phyloP scores from a whole-genome alignment of 495 filamentous ascomycete genomes.

The Aspergillus campestris region DNA sequence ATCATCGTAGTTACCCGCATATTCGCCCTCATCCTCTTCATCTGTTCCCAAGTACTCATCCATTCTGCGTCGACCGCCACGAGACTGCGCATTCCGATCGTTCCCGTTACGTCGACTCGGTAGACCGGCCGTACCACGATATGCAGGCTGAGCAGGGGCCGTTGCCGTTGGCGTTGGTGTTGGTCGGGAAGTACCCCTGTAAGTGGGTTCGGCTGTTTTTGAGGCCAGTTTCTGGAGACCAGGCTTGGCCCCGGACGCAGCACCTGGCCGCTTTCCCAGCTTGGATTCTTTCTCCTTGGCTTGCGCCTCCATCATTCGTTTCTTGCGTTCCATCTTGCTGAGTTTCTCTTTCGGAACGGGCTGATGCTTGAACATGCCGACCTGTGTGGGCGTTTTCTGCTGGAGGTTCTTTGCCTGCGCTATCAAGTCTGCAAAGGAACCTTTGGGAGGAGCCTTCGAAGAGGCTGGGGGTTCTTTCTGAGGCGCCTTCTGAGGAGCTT shows the following conservation, averaged over 20 bases:
- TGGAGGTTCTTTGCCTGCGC: constrained; percentile 29
- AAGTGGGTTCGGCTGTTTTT: constrained; percentile 26
- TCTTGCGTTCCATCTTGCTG: constrained; percentile 34
- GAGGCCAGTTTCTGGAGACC: constrained; percentile 13
- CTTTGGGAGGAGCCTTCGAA: constrained; percentile 33
- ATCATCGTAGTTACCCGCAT: constrained; percentile 41
- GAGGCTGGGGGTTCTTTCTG: constrained; percentile 16
- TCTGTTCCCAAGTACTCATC: constrained; percentile 43
- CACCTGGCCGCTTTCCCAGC: constrained; percentile 17
- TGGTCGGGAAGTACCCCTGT: constrained; percentile 47
- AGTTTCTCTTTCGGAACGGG: constrained; percentile 27
- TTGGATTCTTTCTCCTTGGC: constrained; percentile 25
- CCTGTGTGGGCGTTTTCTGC: constrained; percentile 24
- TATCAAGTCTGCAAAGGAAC: constrained; percentile 38
- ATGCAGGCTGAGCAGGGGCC: constrained; percentile 29
- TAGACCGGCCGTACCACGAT: constrained; percentile 48
- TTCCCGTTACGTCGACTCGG: constrained; percentile 17
- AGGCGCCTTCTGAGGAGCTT: not conserved
- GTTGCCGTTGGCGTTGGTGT: constrained; percentile 7
- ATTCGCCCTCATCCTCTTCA: constrained; percentile 40
- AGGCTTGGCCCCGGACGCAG: constrained; percentile 15
- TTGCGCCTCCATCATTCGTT: constrained; percentile 26
- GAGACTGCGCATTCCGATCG: constrained; percentile 27
- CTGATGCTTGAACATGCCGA: constrained; percentile 33
- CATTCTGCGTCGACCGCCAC: constrained; percentile 23